Percentiles rank a stretch among this genome's conserved stretches.
These are phyloP conservation scores for Pythium pyrilobum DNA, from an alignment of 352 stramenopile genomes.

Conservation along the genomic window DNA sequence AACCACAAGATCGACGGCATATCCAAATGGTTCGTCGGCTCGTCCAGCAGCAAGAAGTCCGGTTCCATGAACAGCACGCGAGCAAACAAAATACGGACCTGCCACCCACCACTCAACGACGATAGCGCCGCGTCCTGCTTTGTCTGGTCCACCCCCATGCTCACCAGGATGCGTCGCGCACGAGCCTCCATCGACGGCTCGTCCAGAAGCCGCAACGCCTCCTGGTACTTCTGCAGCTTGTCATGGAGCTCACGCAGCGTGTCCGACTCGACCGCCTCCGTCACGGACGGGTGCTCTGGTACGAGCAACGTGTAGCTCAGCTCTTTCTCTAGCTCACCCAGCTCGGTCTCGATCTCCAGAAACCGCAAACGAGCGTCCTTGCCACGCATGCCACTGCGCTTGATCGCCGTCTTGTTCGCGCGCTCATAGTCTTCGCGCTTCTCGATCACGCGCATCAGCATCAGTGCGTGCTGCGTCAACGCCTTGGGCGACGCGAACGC, in stretches of 20 bases:
- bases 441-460: slow-evolving; percentile 34
- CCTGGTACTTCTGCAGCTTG: slow-evolving; percentile 37
- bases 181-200: slow-evolving; percentile 49
- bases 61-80: slow-evolving; percentile 67
- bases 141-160: slow-evolving; percentile 67
- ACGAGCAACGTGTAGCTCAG: slow-evolving; percentile 20
- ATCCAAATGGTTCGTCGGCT: slow-evolving; percentile 90
- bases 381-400: slow-evolving; percentile 43
- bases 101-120: slow-evolving; percentile 51
- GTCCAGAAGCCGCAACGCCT: slow-evolving; percentile 39
- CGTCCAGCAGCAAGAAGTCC: slow-evolving; percentile 91
- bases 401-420: slow-evolving; percentile 47
- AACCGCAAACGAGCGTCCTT: slow-evolving; percentile 46
- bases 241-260: slow-evolving; percentile 38
- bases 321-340: slow-evolving; percentile 22
- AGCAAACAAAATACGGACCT: slow-evolving; percentile 54
- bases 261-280: slow-evolving; percentile 21
- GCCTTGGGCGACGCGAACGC: slow-evolving; percentile 32
- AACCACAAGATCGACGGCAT: slow-evolving; percentile 82
- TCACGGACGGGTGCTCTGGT: slow-evolving; percentile 23
- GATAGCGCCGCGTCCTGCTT: slow-evolving; percentile 72
- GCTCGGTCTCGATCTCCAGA: slow-evolving; percentile 33
- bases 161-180: slow-evolving; percentile 38
- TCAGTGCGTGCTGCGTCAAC: slow-evolving; percentile 27
- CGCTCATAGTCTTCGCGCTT: slow-evolving; percentile 26